Conservation (phyloP, 345 rosid genomes). For the Dipteronia dyeriana region DNA sequence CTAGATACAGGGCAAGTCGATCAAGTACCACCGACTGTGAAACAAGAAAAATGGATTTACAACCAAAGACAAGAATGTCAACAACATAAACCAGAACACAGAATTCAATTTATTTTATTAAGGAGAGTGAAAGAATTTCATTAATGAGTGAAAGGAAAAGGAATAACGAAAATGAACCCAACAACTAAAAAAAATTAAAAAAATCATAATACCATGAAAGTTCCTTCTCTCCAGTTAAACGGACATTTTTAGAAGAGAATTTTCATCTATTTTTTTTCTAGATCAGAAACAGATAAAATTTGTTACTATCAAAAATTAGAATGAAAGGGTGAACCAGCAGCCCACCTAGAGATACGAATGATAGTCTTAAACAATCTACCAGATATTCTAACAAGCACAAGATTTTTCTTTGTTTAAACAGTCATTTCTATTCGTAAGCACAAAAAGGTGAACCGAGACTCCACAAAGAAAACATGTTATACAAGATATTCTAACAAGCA, state of each 20-base stretch:
- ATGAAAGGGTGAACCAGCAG: too few relatives aligned
- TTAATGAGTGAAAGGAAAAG: neutral
- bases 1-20: constrained; percentile 88
- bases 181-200: neutral
- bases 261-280: neutral
- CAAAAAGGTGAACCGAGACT: neutral
- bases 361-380: too few relatives aligned
- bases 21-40: constrained; percentile 89
- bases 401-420: too few relatives aligned
- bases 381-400: too few relatives aligned
- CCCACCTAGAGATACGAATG: too few relatives aligned
- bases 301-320: too few relatives aligned
- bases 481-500: neutral
- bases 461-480: neutral
- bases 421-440: too few relatives aligned
- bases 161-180: neutral
- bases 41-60: constrained; percentile 15
- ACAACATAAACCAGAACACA: neutral
- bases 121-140: neutral
- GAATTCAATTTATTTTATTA: neutral
- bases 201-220: neutral
- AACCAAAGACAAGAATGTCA: neutral
- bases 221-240: constrained; percentile 18
- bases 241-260: constrained; percentile 10
- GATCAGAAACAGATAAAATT: neutral